phyloP scores from a whole-genome alignment of 2,329 filamentous ascomycete genomes.

The Colletotrichum gigasporum region DNA sequence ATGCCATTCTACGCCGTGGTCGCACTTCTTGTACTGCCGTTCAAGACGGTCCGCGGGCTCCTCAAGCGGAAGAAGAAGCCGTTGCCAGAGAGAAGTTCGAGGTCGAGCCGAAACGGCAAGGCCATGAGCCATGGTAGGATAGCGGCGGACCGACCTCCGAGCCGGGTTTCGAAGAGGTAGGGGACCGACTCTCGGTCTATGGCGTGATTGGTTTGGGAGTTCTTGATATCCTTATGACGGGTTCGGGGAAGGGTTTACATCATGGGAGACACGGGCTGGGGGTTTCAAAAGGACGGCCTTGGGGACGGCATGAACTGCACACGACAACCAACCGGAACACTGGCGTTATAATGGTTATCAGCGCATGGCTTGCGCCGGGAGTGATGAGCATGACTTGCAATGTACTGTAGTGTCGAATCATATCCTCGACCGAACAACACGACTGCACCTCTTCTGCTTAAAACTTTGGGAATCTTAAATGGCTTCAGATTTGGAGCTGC shows the following conservation, averaged over 20 bases:
- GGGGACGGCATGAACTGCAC: not conserved
- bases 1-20: conserved; percentile 53
- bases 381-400: conserved; percentile 1
- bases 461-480: too few relatives aligned
- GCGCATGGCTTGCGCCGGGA: not conserved
- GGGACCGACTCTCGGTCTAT: too few relatives aligned
- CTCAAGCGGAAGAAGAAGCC: conserved; percentile 44
- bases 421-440: not conserved
- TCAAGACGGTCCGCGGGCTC: conserved; percentile 48
- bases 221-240: not conserved
- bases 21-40: conserved; percentile 52
- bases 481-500: too few relatives aligned
- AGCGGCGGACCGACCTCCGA: conserved; percentile 46
- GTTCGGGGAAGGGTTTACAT: not conserved
- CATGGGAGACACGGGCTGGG: not conserved
- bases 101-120: conserved; percentile 38
- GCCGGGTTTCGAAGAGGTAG: conserved; percentile 38
- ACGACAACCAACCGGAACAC: not conserved
- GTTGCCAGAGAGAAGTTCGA: conserved; percentile 35
- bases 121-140: conserved; percentile 41
- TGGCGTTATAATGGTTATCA: not conserved
- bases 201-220: not conserved
- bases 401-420: conserved; percentile 15
- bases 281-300: not conserved
- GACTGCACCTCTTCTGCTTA: too few relatives aligned